Conservation (phyloP, 257 asterid species). For the Penstemon newberryi region DNA sequence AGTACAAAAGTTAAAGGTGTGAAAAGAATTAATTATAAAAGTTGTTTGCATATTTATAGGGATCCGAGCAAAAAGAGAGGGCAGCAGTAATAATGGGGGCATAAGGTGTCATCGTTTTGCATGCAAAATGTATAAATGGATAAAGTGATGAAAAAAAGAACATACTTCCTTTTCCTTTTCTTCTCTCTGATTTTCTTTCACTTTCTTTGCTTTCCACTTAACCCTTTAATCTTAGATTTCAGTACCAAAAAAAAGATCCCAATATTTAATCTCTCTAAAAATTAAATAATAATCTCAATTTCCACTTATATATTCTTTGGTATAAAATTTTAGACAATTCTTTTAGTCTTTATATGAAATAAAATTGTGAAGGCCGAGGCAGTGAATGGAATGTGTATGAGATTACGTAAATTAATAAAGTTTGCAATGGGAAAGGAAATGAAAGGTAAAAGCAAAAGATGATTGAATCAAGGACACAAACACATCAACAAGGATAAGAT, state of each 20-base stretch:
- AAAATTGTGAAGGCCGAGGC: slow-evolving; percentile 22
- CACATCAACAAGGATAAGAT: slow-evolving; percentile 22
- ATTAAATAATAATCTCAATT: no score
- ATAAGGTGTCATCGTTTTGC: slow-evolving; percentile 25
- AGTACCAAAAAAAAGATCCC: slow-evolving; percentile 25
- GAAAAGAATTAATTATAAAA: slow-evolving; percentile 25
- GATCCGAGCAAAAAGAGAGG: slow-evolving; percentile 35
- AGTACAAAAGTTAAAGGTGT: not conserved
- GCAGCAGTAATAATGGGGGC: slow-evolving; percentile 33
- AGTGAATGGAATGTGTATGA: slow-evolving; percentile 10
- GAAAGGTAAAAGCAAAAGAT: slow-evolving; percentile 25
- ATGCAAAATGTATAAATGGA: slow-evolving; percentile 26
- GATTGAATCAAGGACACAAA: slow-evolving; percentile 23
- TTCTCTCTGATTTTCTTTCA: slow-evolving; percentile 28
- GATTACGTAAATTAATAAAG: slow-evolving; percentile 23
- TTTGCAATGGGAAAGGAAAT: slow-evolving; percentile 14
- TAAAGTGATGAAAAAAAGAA: slow-evolving; percentile 24
- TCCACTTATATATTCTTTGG: no score
- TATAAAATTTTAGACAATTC: no score
- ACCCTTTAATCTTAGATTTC: slow-evolving; percentile 35
- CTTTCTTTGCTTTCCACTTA: slow-evolving; percentile 28
- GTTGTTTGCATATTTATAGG: slow-evolving; percentile 34
- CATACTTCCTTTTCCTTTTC: slow-evolving; percentile 23
- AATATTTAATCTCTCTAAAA: no score
- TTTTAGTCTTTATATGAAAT: no score